Evolutionary conservation across 306 rosid genomes (phyloP), one percentile per base, ranked within the genome.

Genomic region (Cyclanthera cordifolia): DNA sequence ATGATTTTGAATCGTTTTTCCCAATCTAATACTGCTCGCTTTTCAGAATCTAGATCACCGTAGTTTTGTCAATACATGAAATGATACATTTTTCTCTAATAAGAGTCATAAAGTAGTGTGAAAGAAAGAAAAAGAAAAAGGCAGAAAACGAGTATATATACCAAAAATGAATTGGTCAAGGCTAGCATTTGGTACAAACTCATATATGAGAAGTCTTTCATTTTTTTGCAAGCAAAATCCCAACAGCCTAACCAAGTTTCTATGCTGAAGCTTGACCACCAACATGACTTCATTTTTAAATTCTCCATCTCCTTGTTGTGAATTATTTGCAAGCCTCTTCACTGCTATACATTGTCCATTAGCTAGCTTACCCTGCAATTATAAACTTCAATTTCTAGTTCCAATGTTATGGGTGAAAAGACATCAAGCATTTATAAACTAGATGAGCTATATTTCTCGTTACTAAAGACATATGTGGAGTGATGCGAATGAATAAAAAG

Each of bases 141-240:
- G 13, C 19, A 39, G 32, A 2, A 20, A 39, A 21, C 41, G 12
- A 39, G 47, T 2, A n/a, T 60, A 89, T 90, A 88, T 69, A 86
- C 4, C 65, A 57, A 57, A 57, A 6, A 57, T 28, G 13, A 57
- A 57, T 2, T 57, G 45, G 14, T 28, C 65, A 7, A 28, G 65
- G 45, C 65, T 57, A 8, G 1, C 45, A 57, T 57, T 57, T 15
- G 13, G 6, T 8, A 57, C 6, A 57, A 57, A 57, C 45, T 57
- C 45, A 27, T 57, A 57, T 0, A 55, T 25, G 61, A 55, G 37
- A 24, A 55, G 17, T 55, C 19, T 55, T 24, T 55, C 61, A 0
- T 0, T 6, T 55, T 9, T 9, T 1, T 55, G 17, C 17, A 25
- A 55, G 37, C 61, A 55, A 0, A 55, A 55, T 13, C 61, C 61